phyloP scores from a whole-genome alignment of 805 yeast genomes.

The Candida cerambycidarum region DNA sequence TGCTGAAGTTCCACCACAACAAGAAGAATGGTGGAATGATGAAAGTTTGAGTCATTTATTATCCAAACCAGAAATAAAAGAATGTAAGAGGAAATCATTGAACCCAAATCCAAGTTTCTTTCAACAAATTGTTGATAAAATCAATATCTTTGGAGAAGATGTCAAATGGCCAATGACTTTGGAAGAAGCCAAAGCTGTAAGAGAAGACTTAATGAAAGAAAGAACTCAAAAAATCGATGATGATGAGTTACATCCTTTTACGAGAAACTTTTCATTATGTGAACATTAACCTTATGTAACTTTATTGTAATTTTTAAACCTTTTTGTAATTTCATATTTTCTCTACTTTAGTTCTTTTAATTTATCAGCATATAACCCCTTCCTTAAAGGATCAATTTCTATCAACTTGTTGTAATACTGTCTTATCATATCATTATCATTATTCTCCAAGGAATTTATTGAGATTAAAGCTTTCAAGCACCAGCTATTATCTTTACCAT shows the following conservation, averaged over 20 bases:
- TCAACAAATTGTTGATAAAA: not conserved
- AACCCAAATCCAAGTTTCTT: not conserved
- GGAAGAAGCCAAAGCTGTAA: slow-evolving; percentile 21
- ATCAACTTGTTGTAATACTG: slow-evolving; percentile 43
- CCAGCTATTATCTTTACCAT: slow-evolving; percentile 65
- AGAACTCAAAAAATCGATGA: slow-evolving; percentile 16
- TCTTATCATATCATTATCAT: slow-evolving; percentile 28
- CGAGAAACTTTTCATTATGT: slow-evolving; percentile 28
- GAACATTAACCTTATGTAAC: slow-evolving; percentile 26
- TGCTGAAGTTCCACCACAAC: slow-evolving; percentile 39
- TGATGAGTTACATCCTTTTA: slow-evolving; percentile 17
- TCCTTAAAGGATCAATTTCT: slow-evolving; percentile 63
- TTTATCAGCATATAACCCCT: slow-evolving; percentile 54
- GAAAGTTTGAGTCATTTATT: not conserved
- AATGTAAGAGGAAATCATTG: not conserved
- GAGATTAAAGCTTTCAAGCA: slow-evolving; percentile 64
- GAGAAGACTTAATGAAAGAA: slow-evolving; percentile 34
- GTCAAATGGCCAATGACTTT: slow-evolving; percentile 7
- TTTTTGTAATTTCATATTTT: not conserved
- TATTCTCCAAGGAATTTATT: slow-evolving; percentile 31
- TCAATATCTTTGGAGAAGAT: not conserved
- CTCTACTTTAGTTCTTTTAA: slow-evolving; percentile 13
- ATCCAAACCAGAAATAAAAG: not conserved
- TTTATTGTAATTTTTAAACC: too few relatives aligned
- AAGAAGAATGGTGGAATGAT: slow-evolving; percentile 30